Conservation (phyloP, 257 asterid genomes). For the Gentiana dahurica region DNA sequence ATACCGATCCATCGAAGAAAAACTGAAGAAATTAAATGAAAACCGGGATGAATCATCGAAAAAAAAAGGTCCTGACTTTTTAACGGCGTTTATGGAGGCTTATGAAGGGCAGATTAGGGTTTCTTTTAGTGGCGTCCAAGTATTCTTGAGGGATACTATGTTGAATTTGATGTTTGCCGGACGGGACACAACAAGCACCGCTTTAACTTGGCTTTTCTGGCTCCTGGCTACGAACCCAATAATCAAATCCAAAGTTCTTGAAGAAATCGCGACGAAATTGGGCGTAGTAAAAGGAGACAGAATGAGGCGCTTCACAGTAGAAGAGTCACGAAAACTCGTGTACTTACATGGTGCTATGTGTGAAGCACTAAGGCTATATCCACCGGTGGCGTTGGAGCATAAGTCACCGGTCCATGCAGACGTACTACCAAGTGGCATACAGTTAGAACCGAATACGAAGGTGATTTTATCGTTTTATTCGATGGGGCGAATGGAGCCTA, state of each 20-base stretch:
- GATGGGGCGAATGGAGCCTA: conserved; percentile 3
- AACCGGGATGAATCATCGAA: too few relatives aligned
- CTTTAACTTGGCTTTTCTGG: conserved; percentile 4
- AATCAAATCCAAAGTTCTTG: not conserved
- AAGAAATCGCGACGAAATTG: not conserved
- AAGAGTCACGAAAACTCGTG: conserved; percentile 4
- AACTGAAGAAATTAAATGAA: not conserved
- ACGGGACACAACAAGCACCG: conserved; percentile 5
- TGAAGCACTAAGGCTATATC: conserved; percentile 3
- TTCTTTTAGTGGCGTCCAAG: not conserved
- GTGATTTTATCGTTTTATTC: conserved; percentile 1
- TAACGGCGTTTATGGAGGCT: conserved; percentile 1
- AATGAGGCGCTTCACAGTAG: not conserved
- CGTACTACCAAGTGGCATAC: not conserved
- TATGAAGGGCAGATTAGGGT: not conserved
- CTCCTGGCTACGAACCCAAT: not conserved
- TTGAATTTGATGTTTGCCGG: conserved; percentile 3
- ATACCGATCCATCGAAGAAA: not conserved
- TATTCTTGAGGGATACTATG: conserved; percentile 1
- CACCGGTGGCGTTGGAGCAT: conserved; percentile 2
- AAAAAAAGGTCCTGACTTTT: not conserved
- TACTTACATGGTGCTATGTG: conserved; percentile 7
- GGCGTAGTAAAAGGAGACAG: not conserved
- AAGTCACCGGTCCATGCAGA: not conserved
- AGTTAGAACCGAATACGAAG: not conserved